Evolutionary conservation across 331 rosid species (phyloP).

Genomic region (Saraca asoca): DNA sequence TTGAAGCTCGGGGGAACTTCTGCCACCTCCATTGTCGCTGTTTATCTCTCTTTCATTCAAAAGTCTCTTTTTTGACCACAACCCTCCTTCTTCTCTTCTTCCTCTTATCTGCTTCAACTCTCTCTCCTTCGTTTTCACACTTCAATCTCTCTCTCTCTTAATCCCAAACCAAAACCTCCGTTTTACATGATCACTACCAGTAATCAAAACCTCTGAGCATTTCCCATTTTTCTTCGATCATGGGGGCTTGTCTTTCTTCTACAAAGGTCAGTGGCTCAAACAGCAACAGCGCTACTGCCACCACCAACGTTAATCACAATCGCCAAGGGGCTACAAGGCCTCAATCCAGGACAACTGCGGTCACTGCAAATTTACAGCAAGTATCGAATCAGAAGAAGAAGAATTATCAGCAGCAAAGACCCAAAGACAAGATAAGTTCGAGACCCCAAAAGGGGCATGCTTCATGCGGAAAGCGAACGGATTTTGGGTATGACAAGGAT

Average conservation of each 20-base stretch:
- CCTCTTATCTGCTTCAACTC: constrained; percentile 51
- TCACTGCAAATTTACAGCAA: constrained; percentile 35
- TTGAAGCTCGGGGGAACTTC: not conserved
- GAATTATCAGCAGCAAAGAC: constrained; percentile 36
- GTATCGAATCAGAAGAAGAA: constrained; percentile 13
- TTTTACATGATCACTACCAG: constrained; percentile 13
- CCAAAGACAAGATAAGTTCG: constrained; percentile 34
- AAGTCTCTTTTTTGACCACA: constrained; percentile 62
- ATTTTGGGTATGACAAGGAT: constrained; percentile 87
- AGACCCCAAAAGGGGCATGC: constrained; percentile 43
- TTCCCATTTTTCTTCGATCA: constrained; percentile 28
- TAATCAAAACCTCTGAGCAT: constrained; percentile 35
- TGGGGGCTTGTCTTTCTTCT: constrained; percentile 83
- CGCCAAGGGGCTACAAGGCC: constrained; percentile 41
- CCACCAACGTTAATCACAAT: constrained; percentile 41
- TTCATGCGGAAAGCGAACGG: constrained; percentile 89
- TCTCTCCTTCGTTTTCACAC: constrained; percentile 20
- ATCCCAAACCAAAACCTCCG: not conserved
- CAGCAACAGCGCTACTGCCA: constrained; percentile 43
- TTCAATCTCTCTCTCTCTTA: not conserved
- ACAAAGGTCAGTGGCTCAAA: constrained; percentile 76
- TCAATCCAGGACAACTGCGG: constrained; percentile 12
- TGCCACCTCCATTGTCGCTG: not conserved
- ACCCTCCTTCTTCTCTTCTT: constrained; percentile 60
- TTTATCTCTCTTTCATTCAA: constrained; percentile 23